Evolutionary conservation across 2,329 filamentous ascomycete species (phyloP).

Genomic region (Penicillium brevicompactum): DNA sequence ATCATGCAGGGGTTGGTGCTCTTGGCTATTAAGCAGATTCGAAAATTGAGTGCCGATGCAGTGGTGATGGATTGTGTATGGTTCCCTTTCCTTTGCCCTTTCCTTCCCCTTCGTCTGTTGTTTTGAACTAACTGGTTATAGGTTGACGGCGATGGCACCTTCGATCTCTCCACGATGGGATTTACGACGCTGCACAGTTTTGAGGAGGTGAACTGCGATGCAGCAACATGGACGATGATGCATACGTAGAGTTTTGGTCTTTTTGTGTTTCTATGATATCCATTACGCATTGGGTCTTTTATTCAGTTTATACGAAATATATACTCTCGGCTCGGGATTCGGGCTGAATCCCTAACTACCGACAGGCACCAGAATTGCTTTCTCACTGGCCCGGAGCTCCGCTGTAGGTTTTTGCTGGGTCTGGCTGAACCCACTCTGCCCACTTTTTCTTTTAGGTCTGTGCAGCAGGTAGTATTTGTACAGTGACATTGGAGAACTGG

Average conservation of each 20-base stretch:
- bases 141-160: conserved; percentile 71
- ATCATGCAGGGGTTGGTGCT: conserved; percentile 78
- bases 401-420: conserved; percentile 4
- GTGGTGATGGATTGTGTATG: conserved; percentile 80
- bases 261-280: conserved; percentile 25
- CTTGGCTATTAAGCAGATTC: conserved; percentile 80
- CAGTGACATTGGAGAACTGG: neutral
- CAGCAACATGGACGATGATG: conserved; percentile 62
- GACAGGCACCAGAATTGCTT: conserved; percentile 11
- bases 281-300: conserved; percentile 19
- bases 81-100: neutral
- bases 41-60: conserved; percentile 71
- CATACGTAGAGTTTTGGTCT: conserved; percentile 35
- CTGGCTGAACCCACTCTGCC: conserved; percentile 15
- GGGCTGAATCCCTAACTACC: neutral
- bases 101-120: neutral
- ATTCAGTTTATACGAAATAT: no score
- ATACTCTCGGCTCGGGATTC: neutral
- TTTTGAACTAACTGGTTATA: conserved; percentile 38
- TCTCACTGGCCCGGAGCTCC: conserved; percentile 25
- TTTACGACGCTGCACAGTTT: conserved; percentile 78
- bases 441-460: conserved; percentile 1
- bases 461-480: neutral
- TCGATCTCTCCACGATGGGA: conserved; percentile 75
- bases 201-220: conserved; percentile 75